Percentiles rank a stretch among this genome's conserved stretches.
phyloP scores from a whole-genome alignment of 768 basidiomycete genomes.

The Candolleomyces efflorescens region DNA sequence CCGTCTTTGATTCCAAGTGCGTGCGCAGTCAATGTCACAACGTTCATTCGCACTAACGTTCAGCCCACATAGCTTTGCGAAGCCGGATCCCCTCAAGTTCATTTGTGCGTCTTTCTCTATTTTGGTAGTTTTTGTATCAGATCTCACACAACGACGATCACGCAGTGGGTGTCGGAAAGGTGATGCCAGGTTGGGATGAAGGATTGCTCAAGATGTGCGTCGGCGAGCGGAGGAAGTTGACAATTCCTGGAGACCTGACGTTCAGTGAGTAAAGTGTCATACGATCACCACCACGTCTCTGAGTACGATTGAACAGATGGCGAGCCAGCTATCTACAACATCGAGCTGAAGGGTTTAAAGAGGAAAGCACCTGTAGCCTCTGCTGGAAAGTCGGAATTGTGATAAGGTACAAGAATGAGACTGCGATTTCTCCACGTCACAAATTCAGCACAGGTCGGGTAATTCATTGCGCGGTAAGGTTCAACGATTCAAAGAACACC shows the following conservation, averaged over 20 bases:
- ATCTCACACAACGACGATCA: neutral
- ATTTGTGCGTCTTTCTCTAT: constrained; percentile 44
- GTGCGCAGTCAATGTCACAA: constrained; percentile 10
- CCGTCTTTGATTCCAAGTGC: constrained; percentile 87
- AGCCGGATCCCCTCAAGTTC: constrained; percentile 56
- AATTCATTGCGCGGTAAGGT: too few relatives aligned
- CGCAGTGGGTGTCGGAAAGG: constrained; percentile 73
- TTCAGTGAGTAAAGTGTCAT: constrained; percentile 58
- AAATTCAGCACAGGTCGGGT: too few relatives aligned
- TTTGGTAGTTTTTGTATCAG: neutral
- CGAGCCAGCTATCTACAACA: neutral
- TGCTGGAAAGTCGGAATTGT: neutral
- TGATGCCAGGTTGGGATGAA: constrained; percentile 85
- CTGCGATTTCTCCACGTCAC: too few relatives aligned
- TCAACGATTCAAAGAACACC: too few relatives aligned
- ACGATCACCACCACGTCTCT: too few relatives aligned
- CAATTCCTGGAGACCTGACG: constrained; percentile 75
- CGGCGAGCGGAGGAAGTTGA: constrained; percentile 81
- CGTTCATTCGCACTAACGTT: neutral
- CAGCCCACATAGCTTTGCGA: neutral
- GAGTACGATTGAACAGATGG: neutral
- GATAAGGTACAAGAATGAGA: too few relatives aligned
- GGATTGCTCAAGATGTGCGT: constrained; percentile 83
- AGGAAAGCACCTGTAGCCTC: neutral
- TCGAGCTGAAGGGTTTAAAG: neutral